phyloP scores from a whole-genome alignment of 768 basidiomycete species.

The Russula virescens region DNA sequence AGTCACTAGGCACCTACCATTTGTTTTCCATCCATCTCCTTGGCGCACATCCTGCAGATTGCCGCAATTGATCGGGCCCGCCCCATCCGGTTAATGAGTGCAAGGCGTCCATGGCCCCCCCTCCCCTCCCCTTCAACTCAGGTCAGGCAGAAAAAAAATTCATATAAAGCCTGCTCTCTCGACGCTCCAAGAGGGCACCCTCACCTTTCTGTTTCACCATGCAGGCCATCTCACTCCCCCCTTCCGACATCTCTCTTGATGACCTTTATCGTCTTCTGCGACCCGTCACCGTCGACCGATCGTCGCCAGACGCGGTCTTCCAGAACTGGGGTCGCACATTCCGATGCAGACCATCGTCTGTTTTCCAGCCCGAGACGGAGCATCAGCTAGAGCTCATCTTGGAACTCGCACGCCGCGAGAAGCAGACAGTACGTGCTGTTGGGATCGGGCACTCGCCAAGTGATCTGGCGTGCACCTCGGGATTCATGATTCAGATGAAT shows the following conservation, averaged over 20 bases:
- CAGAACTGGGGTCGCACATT: slow-evolving; percentile 87
- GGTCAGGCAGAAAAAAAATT: not conserved
- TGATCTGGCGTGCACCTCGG: slow-evolving; percentile 87
- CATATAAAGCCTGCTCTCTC: slow-evolving; percentile 15
- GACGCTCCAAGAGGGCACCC: not conserved
- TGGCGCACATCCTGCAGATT: slow-evolving; percentile 19
- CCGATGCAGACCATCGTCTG: slow-evolving; percentile 54
- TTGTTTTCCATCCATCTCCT: not conserved
- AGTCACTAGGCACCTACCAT: not conserved
- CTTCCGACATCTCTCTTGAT: slow-evolving; percentile 38
- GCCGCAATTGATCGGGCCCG: slow-evolving; percentile 22
- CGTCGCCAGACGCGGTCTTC: slow-evolving; percentile 45
- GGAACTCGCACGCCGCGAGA: slow-evolving; percentile 72
- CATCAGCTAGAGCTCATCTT: slow-evolving; percentile 69
- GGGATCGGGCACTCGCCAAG: slow-evolving; percentile 92
- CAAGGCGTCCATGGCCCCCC: not conserved
- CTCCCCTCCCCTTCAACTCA: not conserved
- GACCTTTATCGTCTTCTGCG: slow-evolving; percentile 49
- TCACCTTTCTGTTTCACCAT: slow-evolving; percentile 1
- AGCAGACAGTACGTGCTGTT: slow-evolving; percentile 67
- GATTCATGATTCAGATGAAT: slow-evolving; percentile 78
- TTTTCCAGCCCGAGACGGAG: slow-evolving; percentile 71
- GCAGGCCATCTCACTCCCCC: slow-evolving; percentile 25
- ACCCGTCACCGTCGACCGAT: slow-evolving; percentile 47
- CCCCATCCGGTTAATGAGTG: slow-evolving; percentile 12